Base-by-base conservation (phyloP, 345 rosid genomes). In the Sonneratia caseolaris region DNA sequence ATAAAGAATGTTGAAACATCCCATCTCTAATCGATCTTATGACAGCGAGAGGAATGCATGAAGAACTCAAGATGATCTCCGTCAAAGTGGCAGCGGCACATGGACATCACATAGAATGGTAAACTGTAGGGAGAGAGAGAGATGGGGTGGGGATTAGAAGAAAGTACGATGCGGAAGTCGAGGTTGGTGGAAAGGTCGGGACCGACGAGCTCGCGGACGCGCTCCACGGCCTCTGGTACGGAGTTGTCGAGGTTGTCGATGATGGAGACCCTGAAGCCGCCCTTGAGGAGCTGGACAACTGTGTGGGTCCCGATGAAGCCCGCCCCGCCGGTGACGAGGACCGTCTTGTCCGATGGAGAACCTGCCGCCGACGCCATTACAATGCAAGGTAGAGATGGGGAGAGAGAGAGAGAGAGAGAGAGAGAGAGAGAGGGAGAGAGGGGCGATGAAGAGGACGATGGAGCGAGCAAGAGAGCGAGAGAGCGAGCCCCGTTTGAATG, bases 281-380 rank as follows among this genome's bases (percentile, higher is more conserved):
- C 89, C 16, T 83, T 79, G 64, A 95, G 89, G 19, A 95, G 97
- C 86, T 89, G 97, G 49, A 92, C 88, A 53, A 83, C 92, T 36
- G 97, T 87, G 79, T 95, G 97, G 37, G 96, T 90, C 1, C 99
- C 97, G 68, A 95, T 90, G 82, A 91, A 95, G 14, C 99, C 99
- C 70, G 99, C 99, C 45, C 99, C 97, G 43, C 97, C 97, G 35
- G 99, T 95, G 38, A 95, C 99, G 69, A 95, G 89, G 75, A 95
- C 83, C 32, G 73, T 79, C 76, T 78, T 84, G 16, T 35, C 38
- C 14, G 66, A 14, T 3, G 66, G 32, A 32, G 66, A 27, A 13
- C 3, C 66, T 8, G 36, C 37, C 16, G 19, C 66, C 38, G 37
- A 2, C 38, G 66, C 59, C 59, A 15, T 14, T 18, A 12, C 66